These are phyloP conservation scores for Moniliella sp. DNA, from an alignment of 1,284 basidiomycete genomes.

Conservation along the genomic window DNA sequence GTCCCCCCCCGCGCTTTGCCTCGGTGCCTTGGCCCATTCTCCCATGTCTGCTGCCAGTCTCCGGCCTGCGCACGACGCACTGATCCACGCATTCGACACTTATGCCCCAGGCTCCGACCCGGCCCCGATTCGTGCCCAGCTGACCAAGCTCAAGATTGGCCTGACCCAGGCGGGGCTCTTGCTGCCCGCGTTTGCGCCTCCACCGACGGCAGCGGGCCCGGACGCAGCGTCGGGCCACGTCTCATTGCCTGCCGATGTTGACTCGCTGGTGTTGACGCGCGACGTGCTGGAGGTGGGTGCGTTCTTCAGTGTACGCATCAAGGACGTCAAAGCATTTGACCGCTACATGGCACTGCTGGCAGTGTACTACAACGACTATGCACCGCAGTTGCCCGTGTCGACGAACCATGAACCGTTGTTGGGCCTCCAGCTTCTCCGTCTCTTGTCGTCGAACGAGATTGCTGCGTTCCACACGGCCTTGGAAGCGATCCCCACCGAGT, in stretches of 20 bases:
- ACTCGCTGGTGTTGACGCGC: conserved; percentile 39
- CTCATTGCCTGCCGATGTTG: conserved; percentile 2
- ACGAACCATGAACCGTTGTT: conserved; percentile 66
- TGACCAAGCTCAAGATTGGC: conserved; percentile 43
- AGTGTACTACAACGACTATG: conserved; percentile 67
- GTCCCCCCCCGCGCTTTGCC: too few species aligned
- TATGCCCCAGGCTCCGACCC: too few species aligned
- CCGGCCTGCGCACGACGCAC: too few species aligned
- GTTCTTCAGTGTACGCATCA: conserved; percentile 67
- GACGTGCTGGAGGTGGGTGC: conserved; percentile 88
- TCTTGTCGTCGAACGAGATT: conserved; percentile 84
- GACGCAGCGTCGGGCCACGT: conserved; percentile 22
- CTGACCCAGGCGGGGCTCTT: conserved; percentile 57
- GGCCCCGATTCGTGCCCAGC: conserved; percentile 6
- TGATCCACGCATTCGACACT: too few species aligned
- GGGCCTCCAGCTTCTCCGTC: conserved; percentile 75
- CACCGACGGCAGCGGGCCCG: conserved; percentile 44
- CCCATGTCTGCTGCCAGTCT: too few species aligned
- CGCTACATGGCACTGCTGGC: conserved; percentile 80
- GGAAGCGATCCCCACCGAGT: conserved; percentile 48
- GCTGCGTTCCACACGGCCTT: conserved; percentile 97
- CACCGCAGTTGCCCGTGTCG: conserved; percentile 58
- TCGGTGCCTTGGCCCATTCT: too few species aligned
- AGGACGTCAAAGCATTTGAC: conserved; percentile 75
- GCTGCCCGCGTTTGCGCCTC: conserved; percentile 40